Evolutionary conservation across 192 early-diverging fungal species (phyloP).

Genomic region (Coemansia sp.): DNA sequence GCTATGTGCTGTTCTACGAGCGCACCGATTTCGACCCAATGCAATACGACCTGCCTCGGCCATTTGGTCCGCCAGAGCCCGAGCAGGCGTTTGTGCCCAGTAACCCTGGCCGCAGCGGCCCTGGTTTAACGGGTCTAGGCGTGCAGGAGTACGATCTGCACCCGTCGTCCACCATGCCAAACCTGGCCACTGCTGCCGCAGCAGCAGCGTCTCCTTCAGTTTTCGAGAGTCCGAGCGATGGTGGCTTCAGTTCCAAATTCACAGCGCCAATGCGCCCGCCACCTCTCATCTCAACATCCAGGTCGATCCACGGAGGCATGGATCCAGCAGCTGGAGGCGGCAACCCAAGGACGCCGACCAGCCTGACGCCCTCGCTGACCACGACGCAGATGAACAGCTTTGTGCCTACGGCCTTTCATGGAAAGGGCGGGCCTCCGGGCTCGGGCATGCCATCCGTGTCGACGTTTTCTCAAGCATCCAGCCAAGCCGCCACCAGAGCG

Average conservation of each 20-base stretch:
- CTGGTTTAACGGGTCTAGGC: background rate
- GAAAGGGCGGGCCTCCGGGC: background rate
- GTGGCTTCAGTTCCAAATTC: slow-evolving; percentile 10
- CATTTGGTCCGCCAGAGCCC: background rate
- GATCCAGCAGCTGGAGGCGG: slow-evolving; percentile 3
- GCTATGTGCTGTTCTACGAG: slow-evolving; percentile 84
- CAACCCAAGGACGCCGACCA: slow-evolving; percentile 12
- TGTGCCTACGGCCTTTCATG: background rate
- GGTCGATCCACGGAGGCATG: slow-evolving; percentile 26
- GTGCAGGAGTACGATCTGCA: slow-evolving; percentile 14
- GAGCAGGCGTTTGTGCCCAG: background rate
- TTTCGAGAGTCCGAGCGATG: background rate
- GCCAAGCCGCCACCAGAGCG: background rate
- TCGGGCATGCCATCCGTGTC: background rate
- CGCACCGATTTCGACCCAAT: slow-evolving; percentile 48
- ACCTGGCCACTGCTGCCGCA: slow-evolving; percentile 7
- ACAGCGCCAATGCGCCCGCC: slow-evolving; percentile 42
- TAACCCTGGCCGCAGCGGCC: background rate
- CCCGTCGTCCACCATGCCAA: slow-evolving; percentile 32
- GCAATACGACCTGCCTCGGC: slow-evolving; percentile 43
- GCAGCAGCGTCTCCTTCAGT: background rate
- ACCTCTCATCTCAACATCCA: slow-evolving; percentile 41
- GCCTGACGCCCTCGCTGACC: slow-evolving; percentile 14
- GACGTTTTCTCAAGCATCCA: background rate
- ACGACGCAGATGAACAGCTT: slow-evolving; percentile 13